Evolutionary conservation across 306 rosid species (phyloP).

Genomic region (Fagus crenata): DNA sequence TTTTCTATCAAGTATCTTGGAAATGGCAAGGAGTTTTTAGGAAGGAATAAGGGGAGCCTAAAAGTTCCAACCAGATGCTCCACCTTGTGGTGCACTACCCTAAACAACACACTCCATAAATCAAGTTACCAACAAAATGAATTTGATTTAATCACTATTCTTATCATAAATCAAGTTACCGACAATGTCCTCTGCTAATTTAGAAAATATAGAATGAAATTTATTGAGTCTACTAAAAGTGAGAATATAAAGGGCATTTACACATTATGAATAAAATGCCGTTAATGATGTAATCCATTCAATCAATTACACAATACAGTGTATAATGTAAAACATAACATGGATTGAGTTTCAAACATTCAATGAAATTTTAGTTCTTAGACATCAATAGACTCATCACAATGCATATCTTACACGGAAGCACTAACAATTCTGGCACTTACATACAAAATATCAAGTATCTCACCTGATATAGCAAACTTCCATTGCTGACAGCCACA

Average conservation of each 20-base stretch:
- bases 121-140: no score
- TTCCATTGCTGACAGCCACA: slow-evolving; percentile 90
- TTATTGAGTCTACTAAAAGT: background rate
- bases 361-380: background rate
- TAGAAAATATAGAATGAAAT: background rate
- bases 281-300: background rate
- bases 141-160: no score
- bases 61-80: background rate
- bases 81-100: background rate
- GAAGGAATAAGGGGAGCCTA: background rate
- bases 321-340: background rate
- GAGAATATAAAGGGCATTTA: background rate
- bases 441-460: slow-evolving; percentile 8
- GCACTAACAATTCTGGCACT: slow-evolving; percentile 19
- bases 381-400: background rate
- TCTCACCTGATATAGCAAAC: slow-evolving; percentile 83
- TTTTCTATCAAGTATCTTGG: background rate
- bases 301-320: background rate
- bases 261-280: background rate
- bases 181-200: background rate
- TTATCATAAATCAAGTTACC: background rate
- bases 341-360: background rate
- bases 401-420: slow-evolving; percentile 21
- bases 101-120: background rate
- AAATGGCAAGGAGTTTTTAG: background rate